Base-by-base conservation (phyloP, 345 rosid genomes). In the Passiflora organensis region DNA sequence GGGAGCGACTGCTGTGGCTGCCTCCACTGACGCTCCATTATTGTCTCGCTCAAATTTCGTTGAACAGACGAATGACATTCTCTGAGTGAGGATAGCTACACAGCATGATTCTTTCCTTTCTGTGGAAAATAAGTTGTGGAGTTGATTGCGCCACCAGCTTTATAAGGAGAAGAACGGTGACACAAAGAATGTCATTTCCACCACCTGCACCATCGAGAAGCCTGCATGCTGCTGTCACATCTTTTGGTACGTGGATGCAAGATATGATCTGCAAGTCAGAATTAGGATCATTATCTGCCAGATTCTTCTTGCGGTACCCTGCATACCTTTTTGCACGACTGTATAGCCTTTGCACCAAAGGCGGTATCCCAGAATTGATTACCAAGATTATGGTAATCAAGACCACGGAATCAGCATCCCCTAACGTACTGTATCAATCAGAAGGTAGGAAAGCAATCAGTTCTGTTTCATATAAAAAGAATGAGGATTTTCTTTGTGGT, bases 201-300 rank as follows among this genome's bases (percentile, higher is more conserved):
- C 53, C 38, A 23, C 44, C 37, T 1, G 51, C 34, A 13, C 56
- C 44, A 8, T 48, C 65, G 10, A 77, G 72, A 22, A 73, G 43
- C n/a, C 60, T 70, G 51, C 63, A 59, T 2, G 42, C 59, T 6
- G 78, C 54, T 12, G 20, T n/a, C 25, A 78, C 72, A 55, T 80
- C 54, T 18, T 68, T 70, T 10, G 77, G 75, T 46, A 64, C 53
- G 46, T 78, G 73, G 48, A 80, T 51, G 57, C 83, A 80, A 6
- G 73, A 58, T 16, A 82, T 69, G 17, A 77, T 39, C 23, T 51
- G 58, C 14, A 69, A 43, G 32, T 57, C 75, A 2, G 59, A 36
- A 6, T 59, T 12, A 2, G 36, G 19, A 5, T 43, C 10, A 42
- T 58, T 3, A 36, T 59, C 43, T 10, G 43, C 13, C 1, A 66